These are phyloP conservation scores for Arxiozyma slooffiae DNA, from an alignment of 1,139 yeast genomes.

Conservation along the genomic window DNA sequence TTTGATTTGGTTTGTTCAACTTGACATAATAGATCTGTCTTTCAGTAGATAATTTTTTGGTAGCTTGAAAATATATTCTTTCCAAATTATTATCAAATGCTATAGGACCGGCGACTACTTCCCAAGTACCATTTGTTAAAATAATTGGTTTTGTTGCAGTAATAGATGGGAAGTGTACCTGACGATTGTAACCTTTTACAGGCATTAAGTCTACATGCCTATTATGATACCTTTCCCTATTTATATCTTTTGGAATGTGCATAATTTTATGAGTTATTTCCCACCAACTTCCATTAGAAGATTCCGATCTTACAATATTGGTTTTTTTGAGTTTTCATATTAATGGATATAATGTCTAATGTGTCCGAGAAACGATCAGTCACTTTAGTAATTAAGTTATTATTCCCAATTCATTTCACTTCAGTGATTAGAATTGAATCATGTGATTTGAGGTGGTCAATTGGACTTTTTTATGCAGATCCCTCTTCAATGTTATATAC, in stretches of 20 bases:
- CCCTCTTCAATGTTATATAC: slow-evolving; percentile 27
- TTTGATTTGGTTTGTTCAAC: slow-evolving; percentile 34
- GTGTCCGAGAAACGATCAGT: slow-evolving; percentile 66
- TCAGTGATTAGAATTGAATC: slow-evolving; percentile 48
- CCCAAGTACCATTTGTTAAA: slow-evolving; percentile 62
- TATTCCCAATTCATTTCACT: slow-evolving; percentile 60
- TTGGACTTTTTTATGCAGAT: slow-evolving; percentile 34
- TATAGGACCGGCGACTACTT: slow-evolving; percentile 53
- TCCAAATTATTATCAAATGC: slow-evolving; percentile 49
- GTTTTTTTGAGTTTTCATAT: slow-evolving; percentile 33
- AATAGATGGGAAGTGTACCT: slow-evolving; percentile 59
- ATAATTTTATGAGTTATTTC: slow-evolving; percentile 70
- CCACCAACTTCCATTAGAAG: slow-evolving; percentile 56
- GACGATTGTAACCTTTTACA: slow-evolving; percentile 53
- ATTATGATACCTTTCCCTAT: slow-evolving; percentile 34
- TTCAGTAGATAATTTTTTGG: slow-evolving; percentile 51
- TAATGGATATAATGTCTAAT: slow-evolving; percentile 47
- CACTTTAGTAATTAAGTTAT: slow-evolving; percentile 50
- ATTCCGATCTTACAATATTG: slow-evolving; percentile 37
- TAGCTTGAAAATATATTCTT: slow-evolving; percentile 56
- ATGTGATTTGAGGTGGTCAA: slow-evolving; percentile 36
- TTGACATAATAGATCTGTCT: slow-evolving; percentile 50
- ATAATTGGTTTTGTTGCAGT: slow-evolving; percentile 40
- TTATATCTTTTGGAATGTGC: slow-evolving; percentile 52
- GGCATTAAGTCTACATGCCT: slow-evolving; percentile 75